Percentiles rank a stretch among this genome's conserved stretches.
Evolutionary conservation across 2,329 filamentous ascomycete genomes (phyloP).

Genomic region (Tolypocladium pustulatum): DNA sequence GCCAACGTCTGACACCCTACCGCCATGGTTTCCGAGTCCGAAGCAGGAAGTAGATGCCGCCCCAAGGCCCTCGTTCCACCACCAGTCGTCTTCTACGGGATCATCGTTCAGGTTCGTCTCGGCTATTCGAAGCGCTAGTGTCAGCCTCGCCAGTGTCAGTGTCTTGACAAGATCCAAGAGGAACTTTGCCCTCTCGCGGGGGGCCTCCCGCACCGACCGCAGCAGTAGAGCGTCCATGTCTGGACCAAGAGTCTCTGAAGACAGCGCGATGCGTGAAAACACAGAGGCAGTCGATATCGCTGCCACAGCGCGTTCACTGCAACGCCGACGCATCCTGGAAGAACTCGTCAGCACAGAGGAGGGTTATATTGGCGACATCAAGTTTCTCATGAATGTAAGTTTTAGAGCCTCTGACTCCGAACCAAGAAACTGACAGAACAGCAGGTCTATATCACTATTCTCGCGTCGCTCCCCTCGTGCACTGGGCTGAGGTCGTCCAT

Average conservation of each 20-base stretch:
- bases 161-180: slow-evolving; percentile 50
- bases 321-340: slow-evolving; percentile 70
- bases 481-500: slow-evolving; percentile 59
- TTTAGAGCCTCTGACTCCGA: neutral
- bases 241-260: slow-evolving; percentile 52
- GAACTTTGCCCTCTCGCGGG: slow-evolving; percentile 38
- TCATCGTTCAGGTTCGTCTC: slow-evolving; percentile 73
- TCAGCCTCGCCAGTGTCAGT: slow-evolving; percentile 66
- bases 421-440: slow-evolving; percentile 7
- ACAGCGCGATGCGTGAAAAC: slow-evolving; percentile 51
- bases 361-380: slow-evolving; percentile 77
- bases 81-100: slow-evolving; percentile 45
- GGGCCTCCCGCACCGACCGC: slow-evolving; percentile 48
- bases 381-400: slow-evolving; percentile 74
- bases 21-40: neutral
- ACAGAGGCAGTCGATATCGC: slow-evolving; percentile 49
- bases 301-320: slow-evolving; percentile 60
- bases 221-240: slow-evolving; percentile 52
- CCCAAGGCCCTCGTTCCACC: slow-evolving; percentile 1
- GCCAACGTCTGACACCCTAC: slow-evolving; percentile 2
- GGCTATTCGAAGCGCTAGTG: slow-evolving; percentile 70
- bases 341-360: slow-evolving; percentile 83
- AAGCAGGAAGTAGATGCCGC: neutral
- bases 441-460: slow-evolving; percentile 64
- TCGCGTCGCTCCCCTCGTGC: slow-evolving; percentile 62